Evolutionary conservation across 192 early-diverging fungal species (phyloP), one percentile per base, ranked within the genome.

Genomic region (Entophlyctis luteolus): DNA sequence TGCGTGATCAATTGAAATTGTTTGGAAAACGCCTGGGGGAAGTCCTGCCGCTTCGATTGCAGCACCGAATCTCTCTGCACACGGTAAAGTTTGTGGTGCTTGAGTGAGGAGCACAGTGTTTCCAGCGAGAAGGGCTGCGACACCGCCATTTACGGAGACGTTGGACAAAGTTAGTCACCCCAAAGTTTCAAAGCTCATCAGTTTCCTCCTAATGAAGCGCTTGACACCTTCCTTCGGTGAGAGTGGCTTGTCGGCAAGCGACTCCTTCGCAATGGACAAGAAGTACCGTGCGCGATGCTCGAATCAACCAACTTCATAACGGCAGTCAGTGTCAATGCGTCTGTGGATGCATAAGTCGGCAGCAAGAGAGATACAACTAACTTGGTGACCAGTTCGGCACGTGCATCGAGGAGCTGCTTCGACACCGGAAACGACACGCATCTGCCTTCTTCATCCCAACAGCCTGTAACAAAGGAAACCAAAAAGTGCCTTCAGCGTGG

Each of bases 61-160:
- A 27, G 79, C 74, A 2, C 68, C 80, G 57, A 91, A 90, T 25
- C 86, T 70, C 31, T 93, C 88, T 5, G 81, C 91, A 55, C 82
- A 85, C 22, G 87, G 81, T 20, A 89, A 89, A 6, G 91, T 93
- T 74, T 91, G 90, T 2, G 90, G 88, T 10, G 89, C 86, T 42
- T 91, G 89, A 71, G 90, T 92, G 48, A 92, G 67, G 32, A 90
- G 72, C 22, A 92, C 88, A 1, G 83, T 74, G 70, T 92, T 92
- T 23, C 90, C 91, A 4, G 88, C 87, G 36, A 93, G 73, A 39
- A 93, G 71, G 4, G 91, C 88, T 4, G 91, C 90, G 18, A 93
- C 68, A 3, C 90, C 84, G 56, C 82, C 84, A 72, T 93, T 93
- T 32, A 93, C 84, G 48, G 83, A 75, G 14, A 87, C 85, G 34